Base-by-base conservation (phyloP, 306 rosid species). In the Lathyrus tuberosus region DNA sequence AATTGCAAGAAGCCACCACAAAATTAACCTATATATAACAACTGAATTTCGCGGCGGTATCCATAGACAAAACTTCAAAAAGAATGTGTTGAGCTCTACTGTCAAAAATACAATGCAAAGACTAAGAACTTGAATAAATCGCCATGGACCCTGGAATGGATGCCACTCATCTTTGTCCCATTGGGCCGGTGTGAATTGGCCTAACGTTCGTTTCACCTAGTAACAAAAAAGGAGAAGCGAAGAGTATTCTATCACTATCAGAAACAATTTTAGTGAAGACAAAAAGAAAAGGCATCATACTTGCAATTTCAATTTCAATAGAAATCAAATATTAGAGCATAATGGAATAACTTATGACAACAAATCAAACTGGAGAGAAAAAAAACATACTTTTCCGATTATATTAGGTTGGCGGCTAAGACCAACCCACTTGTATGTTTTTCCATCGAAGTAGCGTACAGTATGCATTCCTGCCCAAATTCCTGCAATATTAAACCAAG, bases 111-210 rank as follows among this genome's bases (percentile, higher is more conserved):
- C 80, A 59, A 84, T 79, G 79, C 99, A 95, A 69, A 95, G 97
- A 62, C 81, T 81, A 65, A 95, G 79, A 46, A 95, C 99, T 95
- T 95, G 99, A 86, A 87, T 61, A 74, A 95, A 95, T 46, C 99
- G 96, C 96, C 95, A 95, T 4, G 99, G 99, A 77, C 92, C 99
- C 11, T 89, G 96, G 80, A 95, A 78, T 10, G 99, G 99, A 71
- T 87, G 97, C 99, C 99, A 89, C 87, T 95, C 96, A 17, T 95
- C 99, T 81, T 95, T 95, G 87, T 95, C 99, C 99, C 99, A 95
- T 76, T 82, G 88, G 4, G 99, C 99, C 5, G 99, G 99, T 3
- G 95, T 95, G 80, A 95, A 95, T 70, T 95, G 97, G 42, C 89
- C 92, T 67, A 95, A 81, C 10, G 96, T 89, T 73, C 99, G 79